phyloP scores from a whole-genome alignment of 106 monocot genomes.

The Vanilla planifolia region DNA sequence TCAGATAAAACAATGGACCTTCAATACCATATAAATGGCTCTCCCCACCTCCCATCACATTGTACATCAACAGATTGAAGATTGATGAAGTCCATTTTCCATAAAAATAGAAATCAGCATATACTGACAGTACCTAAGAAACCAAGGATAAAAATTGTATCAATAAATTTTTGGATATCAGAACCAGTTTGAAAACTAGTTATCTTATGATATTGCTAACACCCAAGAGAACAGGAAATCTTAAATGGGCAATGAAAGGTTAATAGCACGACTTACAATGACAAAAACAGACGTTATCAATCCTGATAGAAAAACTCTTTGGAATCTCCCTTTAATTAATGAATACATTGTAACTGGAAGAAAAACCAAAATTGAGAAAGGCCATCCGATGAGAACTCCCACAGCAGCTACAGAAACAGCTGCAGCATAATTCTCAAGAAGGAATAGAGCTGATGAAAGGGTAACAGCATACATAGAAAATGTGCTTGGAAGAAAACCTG shows the following conservation, averaged over 20 bases:
- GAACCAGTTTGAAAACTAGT: neutral
- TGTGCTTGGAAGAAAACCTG: conserved; percentile 96
- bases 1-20: conserved; percentile 66
- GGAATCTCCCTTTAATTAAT: conserved; percentile 51
- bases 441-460: conserved; percentile 87
- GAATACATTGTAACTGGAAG: conserved; percentile 73
- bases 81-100: conserved; percentile 91
- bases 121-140: conserved; percentile 60
- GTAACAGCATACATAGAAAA: conserved; percentile 98
- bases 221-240: neutral
- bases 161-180: neutral
- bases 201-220: conserved; percentile 1
- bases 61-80: conserved; percentile 80
- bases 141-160: conserved; percentile 9
- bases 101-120: conserved; percentile 68
- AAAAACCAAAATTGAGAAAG: conserved; percentile 81
- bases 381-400: conserved; percentile 95
- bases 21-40: conserved; percentile 98
- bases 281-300: conserved; percentile 42
- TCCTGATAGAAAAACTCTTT: conserved; percentile 63
- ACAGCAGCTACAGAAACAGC: conserved; percentile 84
- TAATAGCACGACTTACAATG: conserved; percentile 53
- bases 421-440: conserved; percentile 67
- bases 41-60: conserved; percentile 89
- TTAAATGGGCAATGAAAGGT: neutral